Conservation (phyloP, 2,329 filamentous ascomycete species). For the Rutstroemia sp. region DNA sequence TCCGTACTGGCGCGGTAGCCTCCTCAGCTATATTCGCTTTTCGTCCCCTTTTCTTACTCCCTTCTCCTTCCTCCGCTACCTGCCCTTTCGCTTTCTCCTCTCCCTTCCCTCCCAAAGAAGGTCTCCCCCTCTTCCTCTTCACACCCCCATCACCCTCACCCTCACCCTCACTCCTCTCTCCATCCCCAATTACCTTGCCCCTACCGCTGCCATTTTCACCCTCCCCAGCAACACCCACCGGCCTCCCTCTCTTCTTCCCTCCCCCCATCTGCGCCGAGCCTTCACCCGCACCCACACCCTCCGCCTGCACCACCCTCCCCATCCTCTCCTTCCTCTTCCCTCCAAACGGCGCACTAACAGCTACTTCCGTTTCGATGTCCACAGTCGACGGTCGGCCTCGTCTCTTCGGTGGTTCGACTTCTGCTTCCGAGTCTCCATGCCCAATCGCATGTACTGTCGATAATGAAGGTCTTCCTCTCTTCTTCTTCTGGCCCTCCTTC, state of each 20-base stretch:
- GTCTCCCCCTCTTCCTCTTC: not conserved
- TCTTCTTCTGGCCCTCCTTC: not conserved
- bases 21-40: not conserved
- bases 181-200: too few relatives aligned
- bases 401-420: not conserved
- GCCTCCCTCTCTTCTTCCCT: not conserved
- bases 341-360: not conserved
- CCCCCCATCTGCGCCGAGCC: not conserved
- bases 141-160: not conserved
- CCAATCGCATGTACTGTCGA: not conserved
- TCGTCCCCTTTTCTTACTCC: not conserved
- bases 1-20: not conserved
- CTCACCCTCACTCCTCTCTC: not conserved
- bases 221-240: not conserved
- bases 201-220: too few relatives aligned
- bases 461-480: not conserved
- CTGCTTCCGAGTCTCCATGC: not conserved
- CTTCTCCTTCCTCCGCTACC: not conserved
- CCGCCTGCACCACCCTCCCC: not conserved
- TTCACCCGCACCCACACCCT: not conserved
- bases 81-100: not conserved
- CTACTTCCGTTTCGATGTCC: not conserved
- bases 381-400: not conserved
- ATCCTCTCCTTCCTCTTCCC: not conserved
- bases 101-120: not conserved